Evolutionary conservation across 176 grass and related monocot species (phyloP), one percentile per base, ranked within the genome.

Genomic region (Oryza coarctata): DNA sequence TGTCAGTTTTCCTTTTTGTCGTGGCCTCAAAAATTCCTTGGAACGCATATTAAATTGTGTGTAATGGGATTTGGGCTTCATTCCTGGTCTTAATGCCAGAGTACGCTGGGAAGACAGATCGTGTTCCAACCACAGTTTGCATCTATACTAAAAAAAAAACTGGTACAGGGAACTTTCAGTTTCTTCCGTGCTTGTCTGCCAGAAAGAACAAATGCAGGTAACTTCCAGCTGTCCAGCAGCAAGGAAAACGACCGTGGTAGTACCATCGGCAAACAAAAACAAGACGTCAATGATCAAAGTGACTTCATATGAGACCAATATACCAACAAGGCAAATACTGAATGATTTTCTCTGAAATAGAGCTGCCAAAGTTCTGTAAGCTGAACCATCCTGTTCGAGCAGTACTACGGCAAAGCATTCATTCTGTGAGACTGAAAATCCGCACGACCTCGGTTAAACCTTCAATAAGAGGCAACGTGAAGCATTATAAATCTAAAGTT

Each of bases 401-500:
- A 30, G 1, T 28, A 78, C 58, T 71, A 82, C 83, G 86, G 47
- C 9, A 88, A 72, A 83, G 57, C 45, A 30, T 35, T 2, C 74
- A 68, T 74, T 43, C 70, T 66, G 60, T 78, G 75, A 58, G 72
- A 50, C 36, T 35, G 65, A 78, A 87, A 76, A 62, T 76, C 79
- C 34, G 44, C 26, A 88, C 63, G 38, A 66, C 73, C 82, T 65
- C 66, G 69, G 41, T 62, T 87, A 55, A 70, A 47, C 41, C 86
- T 87, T 38, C 57, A 68, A 47, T 36, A 82, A 63, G 68, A 63
- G 5, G 88, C 39, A 68, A 49, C 27, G 82, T 52, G 55, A 68
- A 3, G 84, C 41, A 41, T 86, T 73, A 36, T 73, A 36, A 85
- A 87, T 43, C 84, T 78, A 64, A 61, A 81, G 38, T 30, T 38